A percentile compares a stretch with the other conserved stretches of the same genome.
Evolutionary conservation across 768 basidiomycete species (phyloP).

Genomic region (Auriculariales sp.): DNA sequence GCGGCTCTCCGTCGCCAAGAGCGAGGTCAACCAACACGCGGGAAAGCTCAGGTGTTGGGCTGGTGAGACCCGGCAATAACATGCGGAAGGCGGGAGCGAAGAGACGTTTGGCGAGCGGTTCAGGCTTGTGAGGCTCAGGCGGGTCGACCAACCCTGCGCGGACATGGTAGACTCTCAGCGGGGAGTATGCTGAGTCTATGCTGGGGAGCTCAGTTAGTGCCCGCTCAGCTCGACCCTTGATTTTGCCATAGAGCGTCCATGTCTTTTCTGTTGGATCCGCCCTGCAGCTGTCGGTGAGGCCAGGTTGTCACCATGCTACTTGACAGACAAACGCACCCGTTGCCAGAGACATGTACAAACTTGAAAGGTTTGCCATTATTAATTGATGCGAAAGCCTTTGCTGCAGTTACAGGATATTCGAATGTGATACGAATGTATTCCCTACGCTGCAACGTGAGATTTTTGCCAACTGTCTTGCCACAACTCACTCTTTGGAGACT

Average conservation of each 20-base stretch:
- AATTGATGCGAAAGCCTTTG: constrained; percentile 11
- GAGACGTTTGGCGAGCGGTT: background rate
- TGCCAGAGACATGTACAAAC: constrained; percentile 19
- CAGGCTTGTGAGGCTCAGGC: background rate
- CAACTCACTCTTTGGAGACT: constrained; percentile 15
- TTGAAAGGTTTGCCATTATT: constrained; percentile 6
- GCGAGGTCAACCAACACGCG: constrained; percentile 12
- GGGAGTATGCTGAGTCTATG: background rate
- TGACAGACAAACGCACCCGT: constrained; percentile 7
- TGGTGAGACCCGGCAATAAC: constrained; percentile 1
- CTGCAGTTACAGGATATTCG: constrained; percentile 16
- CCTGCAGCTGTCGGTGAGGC: constrained; percentile 6
- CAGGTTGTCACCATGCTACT: background rate
- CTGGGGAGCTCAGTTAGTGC: constrained; percentile 10
- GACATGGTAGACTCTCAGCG: constrained; percentile 12
- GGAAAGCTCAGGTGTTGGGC: constrained; percentile 11
- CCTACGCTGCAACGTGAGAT: constrained; percentile 3
- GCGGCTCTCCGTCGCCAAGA: constrained; percentile 12
- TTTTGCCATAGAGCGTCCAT: constrained; percentile 10
- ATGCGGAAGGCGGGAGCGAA: background rate
- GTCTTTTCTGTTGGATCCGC: constrained; percentile 15
- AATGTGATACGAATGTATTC: constrained; percentile 16
- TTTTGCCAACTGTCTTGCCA: background rate
- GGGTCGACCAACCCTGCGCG: constrained; percentile 11
- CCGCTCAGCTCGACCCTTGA: constrained; percentile 15